phyloP scores from a whole-genome alignment of 2,329 filamentous ascomycete genomes.

The Penicillium sp. region DNA sequence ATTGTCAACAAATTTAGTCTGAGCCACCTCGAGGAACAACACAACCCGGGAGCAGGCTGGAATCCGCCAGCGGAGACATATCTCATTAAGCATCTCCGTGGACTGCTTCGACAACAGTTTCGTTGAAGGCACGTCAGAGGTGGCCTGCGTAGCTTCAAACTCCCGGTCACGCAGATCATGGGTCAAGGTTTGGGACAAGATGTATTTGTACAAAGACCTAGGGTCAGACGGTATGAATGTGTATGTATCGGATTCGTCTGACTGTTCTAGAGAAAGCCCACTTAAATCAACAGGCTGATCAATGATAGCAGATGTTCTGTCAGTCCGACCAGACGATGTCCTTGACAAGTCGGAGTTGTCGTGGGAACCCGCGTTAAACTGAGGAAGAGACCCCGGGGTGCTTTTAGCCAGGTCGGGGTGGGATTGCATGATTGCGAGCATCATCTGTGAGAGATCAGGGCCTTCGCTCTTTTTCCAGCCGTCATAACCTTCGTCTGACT shows the following conservation, averaged over 20 bases:
- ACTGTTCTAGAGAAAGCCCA: conserved; percentile 58
- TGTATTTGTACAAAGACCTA: conserved; percentile 76
- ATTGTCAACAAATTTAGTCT: conserved; percentile 79
- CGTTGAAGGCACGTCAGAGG: conserved; percentile 48
- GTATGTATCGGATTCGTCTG: conserved; percentile 60
- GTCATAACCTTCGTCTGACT: conserved; percentile 81
- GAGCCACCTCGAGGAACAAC: conserved; percentile 77
- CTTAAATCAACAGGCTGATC: conserved; percentile 64
- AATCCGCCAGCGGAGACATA: conserved; percentile 84
- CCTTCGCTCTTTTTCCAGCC: conserved; percentile 88
- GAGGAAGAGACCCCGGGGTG: conserved; percentile 60
- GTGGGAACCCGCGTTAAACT: conserved; percentile 49
- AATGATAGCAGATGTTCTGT: conserved; percentile 53
- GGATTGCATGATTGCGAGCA: conserved; percentile 82
- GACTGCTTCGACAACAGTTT: conserved; percentile 71
- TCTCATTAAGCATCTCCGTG: conserved; percentile 76
- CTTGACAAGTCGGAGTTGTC: conserved; percentile 48
- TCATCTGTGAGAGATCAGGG: conserved; percentile 85
- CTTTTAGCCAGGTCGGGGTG: conserved; percentile 82
- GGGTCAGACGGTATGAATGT: conserved; percentile 88
- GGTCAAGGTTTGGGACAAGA: conserved; percentile 71
- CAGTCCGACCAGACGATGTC: conserved; percentile 45
- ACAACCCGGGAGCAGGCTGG: conserved; percentile 78
- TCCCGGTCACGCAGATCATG: conserved; percentile 59
- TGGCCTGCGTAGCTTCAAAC: conserved; percentile 49